Percentiles rank a stretch among this genome's conserved stretches.
Conservation (phyloP, 2,329 filamentous ascomycete species). For the Botrytis galanthina region DNA sequence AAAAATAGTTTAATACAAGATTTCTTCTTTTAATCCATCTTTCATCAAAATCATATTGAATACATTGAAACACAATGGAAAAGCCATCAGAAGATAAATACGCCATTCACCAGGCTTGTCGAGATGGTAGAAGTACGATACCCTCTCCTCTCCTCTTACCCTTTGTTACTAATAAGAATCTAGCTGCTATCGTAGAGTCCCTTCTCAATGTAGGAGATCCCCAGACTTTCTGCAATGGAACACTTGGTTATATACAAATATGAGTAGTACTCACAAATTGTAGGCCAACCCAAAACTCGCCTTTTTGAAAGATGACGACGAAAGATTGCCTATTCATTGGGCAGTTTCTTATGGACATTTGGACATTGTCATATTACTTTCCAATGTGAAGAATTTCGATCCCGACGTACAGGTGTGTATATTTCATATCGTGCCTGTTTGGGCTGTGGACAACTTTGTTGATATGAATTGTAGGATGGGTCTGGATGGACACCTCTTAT, state of each 20-base stretch:
- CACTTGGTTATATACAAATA: not conserved
- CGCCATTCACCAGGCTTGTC: constrained; percentile 81
- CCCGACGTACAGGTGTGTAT: constrained; percentile 68
- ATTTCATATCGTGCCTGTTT: not conserved
- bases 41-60: not conserved
- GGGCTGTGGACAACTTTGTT: not conserved
- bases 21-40: not conserved
- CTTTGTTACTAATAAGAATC: constrained; percentile 29
- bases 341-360: constrained; percentile 79
- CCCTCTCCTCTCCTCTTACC: not conserved
- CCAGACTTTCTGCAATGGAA: not conserved
- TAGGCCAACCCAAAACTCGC: constrained; percentile 80
- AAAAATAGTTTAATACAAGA: not conserved
- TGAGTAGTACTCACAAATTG: constrained; percentile 18
- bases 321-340: constrained; percentile 91
- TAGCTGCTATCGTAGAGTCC: constrained; percentile 71
- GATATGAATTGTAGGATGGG: constrained; percentile 54
- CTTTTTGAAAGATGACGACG: constrained; percentile 73
- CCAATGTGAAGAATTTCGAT: constrained; percentile 72
- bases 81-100: constrained; percentile 56
- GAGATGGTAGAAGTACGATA: constrained; percentile 74
- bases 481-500: constrained; percentile 82
- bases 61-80: constrained; percentile 12
- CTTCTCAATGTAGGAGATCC: constrained; percentile 60
- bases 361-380: constrained; percentile 70